Conservation (phyloP, 2,329 filamentous ascomycete genomes). For the Plectosphaerella cucumerina region DNA sequence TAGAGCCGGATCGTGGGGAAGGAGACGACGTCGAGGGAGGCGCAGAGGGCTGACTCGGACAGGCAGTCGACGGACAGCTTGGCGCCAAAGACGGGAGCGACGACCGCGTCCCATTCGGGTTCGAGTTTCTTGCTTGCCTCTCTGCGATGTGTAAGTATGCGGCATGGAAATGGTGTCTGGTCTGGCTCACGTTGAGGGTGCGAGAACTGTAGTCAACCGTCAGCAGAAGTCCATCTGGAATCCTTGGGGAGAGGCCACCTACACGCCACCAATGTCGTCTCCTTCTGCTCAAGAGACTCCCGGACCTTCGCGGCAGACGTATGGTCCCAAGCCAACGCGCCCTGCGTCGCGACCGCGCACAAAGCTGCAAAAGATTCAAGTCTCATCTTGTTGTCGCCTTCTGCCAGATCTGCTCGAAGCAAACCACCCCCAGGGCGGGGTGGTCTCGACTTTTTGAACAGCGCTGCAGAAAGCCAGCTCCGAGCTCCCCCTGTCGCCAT, state of each 20-base stretch:
- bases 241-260: not conserved
- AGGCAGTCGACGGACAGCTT: slow-evolving; percentile 36
- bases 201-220: not conserved
- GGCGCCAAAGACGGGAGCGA: slow-evolving; percentile 7
- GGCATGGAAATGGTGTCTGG: not conserved
- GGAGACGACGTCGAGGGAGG: slow-evolving; percentile 34
- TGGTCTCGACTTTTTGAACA: not conserved
- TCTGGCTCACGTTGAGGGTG: not conserved
- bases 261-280: slow-evolving; percentile 1
- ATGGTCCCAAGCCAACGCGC: not conserved
- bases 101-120: slow-evolving; percentile 26
- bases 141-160: not conserved
- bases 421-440: not conserved
- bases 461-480: not conserved
- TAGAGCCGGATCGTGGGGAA: slow-evolving; percentile 43
- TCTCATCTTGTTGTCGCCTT: not conserved
- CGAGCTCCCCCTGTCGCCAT: not conserved
- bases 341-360: not conserved
- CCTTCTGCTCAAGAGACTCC: not conserved
- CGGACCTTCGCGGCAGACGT: not conserved
- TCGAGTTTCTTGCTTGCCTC: slow-evolving; percentile 23
- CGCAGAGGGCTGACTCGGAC: slow-evolving; percentile 29
- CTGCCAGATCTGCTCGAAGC: not conserved
- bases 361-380: not conserved
- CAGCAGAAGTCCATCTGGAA: not conserved